Percentiles rank a stretch among this genome's conserved stretches.
Evolutionary conservation across 768 basidiomycete genomes (phyloP).

Genomic region (Paxillus involutus): DNA sequence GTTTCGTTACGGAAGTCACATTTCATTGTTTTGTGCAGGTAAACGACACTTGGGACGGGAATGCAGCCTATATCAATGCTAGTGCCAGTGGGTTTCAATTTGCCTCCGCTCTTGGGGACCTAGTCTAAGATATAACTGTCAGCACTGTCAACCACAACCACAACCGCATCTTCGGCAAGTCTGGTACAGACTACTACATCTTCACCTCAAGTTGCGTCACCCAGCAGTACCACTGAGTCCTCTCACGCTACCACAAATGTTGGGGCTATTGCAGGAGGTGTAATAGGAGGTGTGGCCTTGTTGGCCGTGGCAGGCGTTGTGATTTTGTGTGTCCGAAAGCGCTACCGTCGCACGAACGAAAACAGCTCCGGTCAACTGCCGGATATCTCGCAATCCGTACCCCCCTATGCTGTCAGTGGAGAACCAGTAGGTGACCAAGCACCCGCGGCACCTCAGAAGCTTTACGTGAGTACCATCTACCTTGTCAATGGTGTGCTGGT

Average conservation of each 20-base stretch:
- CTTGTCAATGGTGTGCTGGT: not conserved
- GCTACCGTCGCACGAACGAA: slow-evolving; percentile 21
- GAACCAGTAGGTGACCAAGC: not conserved
- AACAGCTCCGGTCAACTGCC: slow-evolving; percentile 13
- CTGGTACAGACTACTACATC: not conserved
- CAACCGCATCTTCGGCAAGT: not conserved
- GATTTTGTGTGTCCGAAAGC: slow-evolving; percentile 23
- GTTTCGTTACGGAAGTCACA: not conserved
- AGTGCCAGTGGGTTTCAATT: not conserved
- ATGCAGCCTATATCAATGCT: not conserved
- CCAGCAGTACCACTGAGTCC: not conserved
- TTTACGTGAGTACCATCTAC: not conserved
- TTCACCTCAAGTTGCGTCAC: not conserved
- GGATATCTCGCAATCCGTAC: slow-evolving; percentile 1
- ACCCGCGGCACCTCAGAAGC: not conserved
- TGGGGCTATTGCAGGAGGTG: slow-evolving; percentile 20
- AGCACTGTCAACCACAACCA: not conserved
- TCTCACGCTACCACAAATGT: not conserved
- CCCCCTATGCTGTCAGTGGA: not conserved
- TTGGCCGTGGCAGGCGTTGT: slow-evolving; percentile 4
- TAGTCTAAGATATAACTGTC: not conserved
- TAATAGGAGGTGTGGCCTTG: slow-evolving; percentile 14
- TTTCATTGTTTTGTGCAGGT: not conserved
- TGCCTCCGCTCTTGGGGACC: not conserved
- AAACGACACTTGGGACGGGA: not conserved